phyloP scores from a whole-genome alignment of 2,329 filamentous ascomycete genomes.

The Fusarium pseudonygamai region DNA sequence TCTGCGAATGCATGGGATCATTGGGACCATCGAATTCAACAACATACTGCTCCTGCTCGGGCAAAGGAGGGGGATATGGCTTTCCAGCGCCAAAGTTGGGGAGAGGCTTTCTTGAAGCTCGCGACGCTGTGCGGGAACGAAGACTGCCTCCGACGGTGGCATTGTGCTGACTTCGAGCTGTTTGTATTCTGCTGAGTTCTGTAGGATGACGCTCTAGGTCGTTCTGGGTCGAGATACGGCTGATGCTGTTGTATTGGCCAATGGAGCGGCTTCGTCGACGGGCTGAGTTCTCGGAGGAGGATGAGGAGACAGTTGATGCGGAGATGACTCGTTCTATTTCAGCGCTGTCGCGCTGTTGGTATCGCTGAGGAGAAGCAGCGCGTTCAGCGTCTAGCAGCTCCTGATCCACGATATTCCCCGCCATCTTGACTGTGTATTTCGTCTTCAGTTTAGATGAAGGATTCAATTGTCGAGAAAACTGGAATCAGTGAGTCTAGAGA shows the following conservation, averaged over 20 bases:
- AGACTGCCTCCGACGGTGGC: constrained; percentile 71
- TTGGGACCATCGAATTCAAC: constrained; percentile 86
- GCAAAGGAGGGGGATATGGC: constrained; percentile 74
- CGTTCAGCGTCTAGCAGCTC: constrained; percentile 64
- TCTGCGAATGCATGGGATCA: constrained; percentile 87
- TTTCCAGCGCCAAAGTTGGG: constrained; percentile 80
- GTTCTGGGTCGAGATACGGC: constrained; percentile 69
- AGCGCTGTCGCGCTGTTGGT: constrained; percentile 55
- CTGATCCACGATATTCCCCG: constrained; percentile 63
- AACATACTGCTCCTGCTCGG: constrained; percentile 78
- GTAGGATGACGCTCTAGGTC: constrained; percentile 77
- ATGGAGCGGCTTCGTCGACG: constrained; percentile 20
- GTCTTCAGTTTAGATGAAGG: not conserved
- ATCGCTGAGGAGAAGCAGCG: constrained; percentile 58
- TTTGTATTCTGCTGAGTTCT: constrained; percentile 76
- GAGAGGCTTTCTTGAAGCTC: constrained; percentile 66
- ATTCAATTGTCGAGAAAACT: not conserved
- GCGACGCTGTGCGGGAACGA: constrained; percentile 51
- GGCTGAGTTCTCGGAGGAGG: constrained; percentile 52
- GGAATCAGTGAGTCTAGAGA: not conserved
- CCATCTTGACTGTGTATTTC: constrained; percentile 42
- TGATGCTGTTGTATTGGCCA: constrained; percentile 59
- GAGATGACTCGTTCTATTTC: constrained; percentile 70
- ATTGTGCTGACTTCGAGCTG: constrained; percentile 74
- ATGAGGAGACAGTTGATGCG: constrained; percentile 59